These are phyloP conservation scores for Williopsis jadinii DNA, from an alignment of 1,139 yeast species.

Conservation along the genomic window DNA sequence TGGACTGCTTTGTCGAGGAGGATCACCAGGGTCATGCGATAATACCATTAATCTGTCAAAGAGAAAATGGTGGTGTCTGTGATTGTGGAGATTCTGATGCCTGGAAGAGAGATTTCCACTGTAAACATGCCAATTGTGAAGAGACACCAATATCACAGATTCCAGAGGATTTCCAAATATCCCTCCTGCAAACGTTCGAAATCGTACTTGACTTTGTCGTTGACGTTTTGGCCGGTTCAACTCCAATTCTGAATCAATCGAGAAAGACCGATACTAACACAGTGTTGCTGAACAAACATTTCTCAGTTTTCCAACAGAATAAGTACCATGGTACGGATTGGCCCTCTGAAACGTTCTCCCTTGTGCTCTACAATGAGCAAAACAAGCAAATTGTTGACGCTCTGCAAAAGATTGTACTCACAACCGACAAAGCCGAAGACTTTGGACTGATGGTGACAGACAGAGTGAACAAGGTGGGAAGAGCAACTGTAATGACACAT, in stretches of 20 bases:
- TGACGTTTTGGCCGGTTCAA: constrained; percentile 49
- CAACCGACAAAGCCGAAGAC: constrained; percentile 57
- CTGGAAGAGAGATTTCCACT: constrained; percentile 51
- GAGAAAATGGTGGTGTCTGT: constrained; percentile 90
- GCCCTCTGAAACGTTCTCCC: constrained; percentile 43
- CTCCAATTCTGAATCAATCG: constrained; percentile 16
- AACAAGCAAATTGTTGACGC: constrained; percentile 72
- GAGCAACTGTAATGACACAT: constrained; percentile 61
- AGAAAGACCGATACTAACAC: constrained; percentile 10
- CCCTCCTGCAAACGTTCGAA: constrained; percentile 41
- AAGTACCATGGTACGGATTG: constrained; percentile 39
- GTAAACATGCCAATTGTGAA: constrained; percentile 31
- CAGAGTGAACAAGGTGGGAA: constrained; percentile 56
- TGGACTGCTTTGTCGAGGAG: constrained; percentile 64
- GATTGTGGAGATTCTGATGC: constrained; percentile 93
- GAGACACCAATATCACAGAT: constrained; percentile 22
- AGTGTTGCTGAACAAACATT: constrained; percentile 21
- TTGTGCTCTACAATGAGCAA: constrained; percentile 74
- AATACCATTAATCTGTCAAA: constrained; percentile 61
- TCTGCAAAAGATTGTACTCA: constrained; percentile 52
- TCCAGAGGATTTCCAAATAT: constrained; percentile 30
- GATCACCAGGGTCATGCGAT: constrained; percentile 74
- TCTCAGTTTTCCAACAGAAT: constrained; percentile 29
- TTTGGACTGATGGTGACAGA: constrained; percentile 73
- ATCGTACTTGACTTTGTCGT: constrained; percentile 64